Evolutionary conservation across 148 eudicot species (phyloP), one percentile per base, ranked within the genome.

Genomic region (Cornus florida): DNA sequence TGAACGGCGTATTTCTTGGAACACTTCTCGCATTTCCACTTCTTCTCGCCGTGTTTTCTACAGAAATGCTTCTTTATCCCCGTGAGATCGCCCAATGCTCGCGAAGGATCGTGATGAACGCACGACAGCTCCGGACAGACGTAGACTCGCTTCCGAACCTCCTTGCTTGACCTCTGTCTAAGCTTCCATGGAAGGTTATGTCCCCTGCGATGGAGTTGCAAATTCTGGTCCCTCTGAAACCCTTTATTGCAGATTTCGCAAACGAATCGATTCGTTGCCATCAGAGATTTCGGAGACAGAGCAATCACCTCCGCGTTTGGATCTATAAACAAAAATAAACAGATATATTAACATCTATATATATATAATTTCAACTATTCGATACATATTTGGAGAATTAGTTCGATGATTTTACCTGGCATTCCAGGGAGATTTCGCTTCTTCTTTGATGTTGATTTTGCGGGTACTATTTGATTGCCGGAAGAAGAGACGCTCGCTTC

Each of bases 121-220:
- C 98, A 94, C 4, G 82, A 83, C 10, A 83, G 82, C 79, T 94
- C 98, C 0, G 98, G 98, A 43, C 98, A 94, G 4, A 94, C 94
- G 69, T 94, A 94, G 0, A 94, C 98, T 43, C 89, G 81, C 77
- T 94, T 94, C 81, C 79, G 88, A 1, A 94, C 83, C 64, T 92
- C 96, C n/a, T 88, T 92, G 73, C 86, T 89, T 17, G 91, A 64
- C 74, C 96, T 89, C 74, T 94, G 98, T 73, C 90, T 84, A 16
- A 94, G 89, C 89, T 94, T 94, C 98, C 98, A 94, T 10, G 98
- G 98, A 77, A 94, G 71, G 75, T 94, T 94, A 77, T 94, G 98
- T 3, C 98, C 98, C 72, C 98, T 87, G 16, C 98, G 86, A 48
- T 94, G 98, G 10, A 94, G 86, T 84, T 94, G 98, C 71, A 94